Conservation (phyloP, 192 early-diverging fungal genomes). For the Coemansia sp. region DNA sequence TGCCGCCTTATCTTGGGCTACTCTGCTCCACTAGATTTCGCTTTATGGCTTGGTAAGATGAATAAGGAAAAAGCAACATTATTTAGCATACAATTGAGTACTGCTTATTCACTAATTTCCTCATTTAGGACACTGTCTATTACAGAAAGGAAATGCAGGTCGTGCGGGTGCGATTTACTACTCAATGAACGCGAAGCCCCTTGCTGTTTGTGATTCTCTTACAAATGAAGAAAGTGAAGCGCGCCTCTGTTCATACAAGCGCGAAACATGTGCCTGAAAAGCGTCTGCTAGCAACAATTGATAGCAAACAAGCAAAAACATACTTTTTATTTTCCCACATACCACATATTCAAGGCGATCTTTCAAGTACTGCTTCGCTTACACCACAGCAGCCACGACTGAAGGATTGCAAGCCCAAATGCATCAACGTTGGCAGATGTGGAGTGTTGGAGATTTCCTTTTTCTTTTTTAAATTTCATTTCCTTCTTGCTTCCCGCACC, state of each 20-base stretch:
- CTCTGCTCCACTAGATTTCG: not conserved
- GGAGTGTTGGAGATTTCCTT: too few species aligned
- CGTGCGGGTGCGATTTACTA: not conserved
- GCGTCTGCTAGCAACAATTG: not conserved
- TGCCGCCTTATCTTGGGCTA: not conserved
- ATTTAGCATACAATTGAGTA: not conserved
- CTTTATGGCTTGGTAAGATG: not conserved
- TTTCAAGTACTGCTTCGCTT: not conserved
- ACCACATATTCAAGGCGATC: not conserved
- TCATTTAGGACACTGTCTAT: not conserved
- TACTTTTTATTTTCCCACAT: not conserved
- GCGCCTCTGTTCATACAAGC: not conserved
- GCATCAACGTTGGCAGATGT: too few species aligned
- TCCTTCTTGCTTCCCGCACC: not conserved
- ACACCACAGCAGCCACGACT: not conserved
- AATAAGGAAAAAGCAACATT: not conserved
- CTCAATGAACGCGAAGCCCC: not conserved
- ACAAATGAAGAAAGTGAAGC: not conserved
- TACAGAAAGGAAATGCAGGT: slow-evolving; percentile 1
- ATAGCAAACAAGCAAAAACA: not conserved
- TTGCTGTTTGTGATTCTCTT: not conserved
- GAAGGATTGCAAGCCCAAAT: not conserved
- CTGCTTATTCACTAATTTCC: not conserved
- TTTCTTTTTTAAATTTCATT: too few species aligned
- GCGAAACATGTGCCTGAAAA: not conserved